Percentiles rank a stretch among this genome's conserved stretches.
These are phyloP conservation scores for Lasiosphaeriaceae sp. DNA, from an alignment of 495 filamentous ascomycete species.

Conservation along the genomic window DNA sequence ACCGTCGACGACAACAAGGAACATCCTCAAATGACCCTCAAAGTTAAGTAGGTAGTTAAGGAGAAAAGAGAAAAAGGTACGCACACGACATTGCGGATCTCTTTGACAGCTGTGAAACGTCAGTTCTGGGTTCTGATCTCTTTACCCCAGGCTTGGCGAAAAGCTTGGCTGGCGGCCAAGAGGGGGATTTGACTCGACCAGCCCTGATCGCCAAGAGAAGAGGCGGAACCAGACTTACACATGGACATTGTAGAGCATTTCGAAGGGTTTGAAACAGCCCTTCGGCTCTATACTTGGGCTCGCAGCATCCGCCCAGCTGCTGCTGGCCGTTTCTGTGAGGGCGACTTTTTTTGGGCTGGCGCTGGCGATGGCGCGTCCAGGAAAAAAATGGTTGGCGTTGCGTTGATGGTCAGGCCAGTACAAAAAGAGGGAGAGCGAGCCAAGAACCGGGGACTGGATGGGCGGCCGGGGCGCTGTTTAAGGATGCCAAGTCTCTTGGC, in stretches of 20 bases:
- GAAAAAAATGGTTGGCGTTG: not conserved
- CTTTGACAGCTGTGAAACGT: constrained; percentile 34
- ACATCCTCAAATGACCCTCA: not conserved
- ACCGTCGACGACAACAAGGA: not conserved
- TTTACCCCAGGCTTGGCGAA: constrained; percentile 33
- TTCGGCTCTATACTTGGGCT: not conserved
- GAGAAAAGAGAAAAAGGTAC: constrained; percentile 9
- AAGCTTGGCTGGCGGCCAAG: constrained; percentile 32
- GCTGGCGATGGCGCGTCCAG: too few relatives aligned
- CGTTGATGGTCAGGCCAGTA: too few relatives aligned
- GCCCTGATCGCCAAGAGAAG: constrained; percentile 14
- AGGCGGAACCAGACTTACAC: constrained; percentile 18
- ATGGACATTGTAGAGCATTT: constrained; percentile 28
- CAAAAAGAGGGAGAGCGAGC: too few relatives aligned
- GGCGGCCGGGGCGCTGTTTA: too few relatives aligned
- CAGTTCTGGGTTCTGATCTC: constrained; percentile 14
- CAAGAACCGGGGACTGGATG: too few relatives aligned
- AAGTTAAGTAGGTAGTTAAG: not conserved
- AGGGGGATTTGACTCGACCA: constrained; percentile 3
- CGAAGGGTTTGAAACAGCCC: constrained; percentile 14
- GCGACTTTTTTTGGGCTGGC: not conserved
- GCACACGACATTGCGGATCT: constrained; percentile 39
- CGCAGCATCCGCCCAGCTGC: constrained; percentile 10
- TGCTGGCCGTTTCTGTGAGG: too few relatives aligned
- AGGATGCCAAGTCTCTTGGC: too few relatives aligned